These are phyloP conservation scores for Eremothecium coryli DNA, from an alignment of 1,139 yeast species.

Conservation along the genomic window DNA sequence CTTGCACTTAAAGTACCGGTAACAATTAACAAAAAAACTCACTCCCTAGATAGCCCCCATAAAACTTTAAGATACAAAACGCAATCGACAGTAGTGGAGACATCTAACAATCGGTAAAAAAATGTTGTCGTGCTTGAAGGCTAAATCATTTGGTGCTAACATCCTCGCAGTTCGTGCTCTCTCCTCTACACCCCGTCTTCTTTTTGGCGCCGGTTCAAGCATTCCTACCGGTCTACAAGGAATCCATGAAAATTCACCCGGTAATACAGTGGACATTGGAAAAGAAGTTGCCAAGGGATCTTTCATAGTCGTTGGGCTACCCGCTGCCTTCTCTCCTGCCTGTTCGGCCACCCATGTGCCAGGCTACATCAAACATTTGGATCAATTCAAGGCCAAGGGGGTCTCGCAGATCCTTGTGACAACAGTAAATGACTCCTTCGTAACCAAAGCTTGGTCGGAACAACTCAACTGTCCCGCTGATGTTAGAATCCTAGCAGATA, in stretches of 20 bases:
- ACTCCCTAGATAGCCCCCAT: too few relatives aligned
- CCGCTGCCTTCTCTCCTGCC: constrained; percentile 88
- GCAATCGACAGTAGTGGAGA: too few relatives aligned
- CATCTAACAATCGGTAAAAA: too few relatives aligned
- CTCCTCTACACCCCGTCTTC: constrained; percentile 23
- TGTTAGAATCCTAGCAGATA: constrained; percentile 60
- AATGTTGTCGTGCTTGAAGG: too few relatives aligned
- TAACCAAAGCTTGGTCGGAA: constrained; percentile 70
- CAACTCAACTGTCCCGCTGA: constrained; percentile 34
- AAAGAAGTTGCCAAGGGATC: constrained; percentile 41
- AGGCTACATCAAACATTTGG: constrained; percentile 49
- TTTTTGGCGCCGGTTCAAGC: constrained; percentile 43
- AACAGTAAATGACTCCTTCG: constrained; percentile 81
- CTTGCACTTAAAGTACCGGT: too few relatives aligned
- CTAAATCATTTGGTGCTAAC: too few relatives aligned
- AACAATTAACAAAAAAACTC: too few relatives aligned
- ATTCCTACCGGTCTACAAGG: constrained; percentile 44
- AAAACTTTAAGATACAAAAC: too few relatives aligned
- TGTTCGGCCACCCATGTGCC: constrained; percentile 76
- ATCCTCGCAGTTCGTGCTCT: too few relatives aligned
- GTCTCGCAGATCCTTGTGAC: constrained; percentile 51
- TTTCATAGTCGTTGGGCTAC: constrained; percentile 66
- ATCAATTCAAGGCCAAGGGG: constrained; percentile 56
- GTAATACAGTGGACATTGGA: constrained; percentile 51
- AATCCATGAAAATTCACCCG: constrained; percentile 60